These are phyloP conservation scores for Ascochyta koolunga DNA, from an alignment of 2,329 filamentous ascomycete species.

Conservation along the genomic window DNA sequence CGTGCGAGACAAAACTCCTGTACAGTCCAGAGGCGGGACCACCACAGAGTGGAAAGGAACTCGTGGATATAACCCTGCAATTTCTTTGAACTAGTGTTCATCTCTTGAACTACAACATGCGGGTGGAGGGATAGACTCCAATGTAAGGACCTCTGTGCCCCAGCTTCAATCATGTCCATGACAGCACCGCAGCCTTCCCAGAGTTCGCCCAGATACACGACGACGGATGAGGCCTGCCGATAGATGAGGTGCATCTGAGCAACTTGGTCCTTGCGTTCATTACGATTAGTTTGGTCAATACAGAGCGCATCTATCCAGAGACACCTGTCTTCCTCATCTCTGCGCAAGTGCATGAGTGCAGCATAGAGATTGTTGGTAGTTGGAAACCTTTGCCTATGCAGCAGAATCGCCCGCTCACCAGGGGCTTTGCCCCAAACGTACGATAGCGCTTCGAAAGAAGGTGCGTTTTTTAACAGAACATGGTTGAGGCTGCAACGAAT, in stretches of 20 bases:
- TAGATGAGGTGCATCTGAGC: neutral
- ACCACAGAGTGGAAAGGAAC: neutral
- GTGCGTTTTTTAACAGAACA: neutral
- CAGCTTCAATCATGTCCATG: neutral
- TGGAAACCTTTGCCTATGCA: neutral
- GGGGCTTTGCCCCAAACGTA: neutral
- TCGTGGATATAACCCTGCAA: neutral
- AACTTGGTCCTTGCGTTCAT: conserved; percentile 3
- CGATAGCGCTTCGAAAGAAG: neutral
- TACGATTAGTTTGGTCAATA: conserved; percentile 5
- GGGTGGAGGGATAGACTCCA: neutral
- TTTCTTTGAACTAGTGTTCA: neutral
- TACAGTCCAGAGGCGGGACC: neutral
- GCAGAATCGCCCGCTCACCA: neutral
- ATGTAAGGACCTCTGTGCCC: neutral
- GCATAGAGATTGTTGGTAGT: neutral
- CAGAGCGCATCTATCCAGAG: conserved; percentile 15
- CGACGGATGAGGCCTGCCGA: neutral
- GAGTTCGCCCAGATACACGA: neutral
- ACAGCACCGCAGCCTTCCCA: neutral
- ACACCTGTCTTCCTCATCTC: neutral
- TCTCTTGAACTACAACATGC: neutral
- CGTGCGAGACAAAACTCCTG: neutral
- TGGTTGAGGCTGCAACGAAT: neutral
- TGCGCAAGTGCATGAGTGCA: neutral